A percentile compares a stretch with the other conserved stretches of the same genome.
Evolutionary conservation across 768 basidiomycete genomes (phyloP).

Genomic region (Gloeostereum incarnatum): DNA sequence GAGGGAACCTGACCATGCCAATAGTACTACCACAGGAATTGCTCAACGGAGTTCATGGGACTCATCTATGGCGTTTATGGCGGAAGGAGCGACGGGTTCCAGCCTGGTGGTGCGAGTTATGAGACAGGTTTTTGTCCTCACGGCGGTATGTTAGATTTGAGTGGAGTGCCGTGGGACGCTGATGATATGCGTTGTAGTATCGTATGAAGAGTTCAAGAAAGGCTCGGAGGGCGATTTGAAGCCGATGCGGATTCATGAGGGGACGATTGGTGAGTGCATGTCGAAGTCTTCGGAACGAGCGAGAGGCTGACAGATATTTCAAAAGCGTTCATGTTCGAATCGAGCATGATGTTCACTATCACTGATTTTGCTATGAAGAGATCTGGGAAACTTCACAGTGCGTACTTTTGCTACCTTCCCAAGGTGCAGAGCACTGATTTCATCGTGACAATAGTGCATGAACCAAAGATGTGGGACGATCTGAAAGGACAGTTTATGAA

Average conservation of each 20-base stretch:
- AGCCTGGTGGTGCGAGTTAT: conserved; percentile 52
- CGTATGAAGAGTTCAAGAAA: conserved; percentile 52
- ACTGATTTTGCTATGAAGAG: conserved; percentile 57
- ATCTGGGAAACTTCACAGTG: conserved; percentile 50
- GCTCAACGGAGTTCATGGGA: conserved; percentile 56
- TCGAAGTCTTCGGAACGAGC: not conserved
- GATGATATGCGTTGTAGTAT: conserved; percentile 23
- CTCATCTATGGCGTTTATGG: conserved; percentile 55
- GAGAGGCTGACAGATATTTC: not conserved
- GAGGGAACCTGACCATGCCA: not conserved
- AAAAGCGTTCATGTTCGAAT: conserved; percentile 56
- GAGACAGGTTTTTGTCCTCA: conserved; percentile 60
- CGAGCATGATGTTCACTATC: conserved; percentile 51
- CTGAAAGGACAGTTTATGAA: conserved; percentile 49
- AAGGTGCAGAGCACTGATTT: not conserved
- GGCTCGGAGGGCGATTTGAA: conserved; percentile 41
- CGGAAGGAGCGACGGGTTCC: conserved; percentile 53
- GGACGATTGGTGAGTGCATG: conserved; percentile 34
- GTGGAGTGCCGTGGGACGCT: not conserved
- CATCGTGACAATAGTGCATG: conserved; percentile 52
- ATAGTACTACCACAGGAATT: conserved; percentile 59
- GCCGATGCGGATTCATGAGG: conserved; percentile 43
- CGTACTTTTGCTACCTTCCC: conserved; percentile 8
- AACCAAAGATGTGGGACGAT: conserved; percentile 60
- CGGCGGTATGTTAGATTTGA: conserved; percentile 30